phyloP scores from a whole-genome alignment of 2,329 filamentous ascomycete genomes.

The Teratosphaeria viscida region DNA sequence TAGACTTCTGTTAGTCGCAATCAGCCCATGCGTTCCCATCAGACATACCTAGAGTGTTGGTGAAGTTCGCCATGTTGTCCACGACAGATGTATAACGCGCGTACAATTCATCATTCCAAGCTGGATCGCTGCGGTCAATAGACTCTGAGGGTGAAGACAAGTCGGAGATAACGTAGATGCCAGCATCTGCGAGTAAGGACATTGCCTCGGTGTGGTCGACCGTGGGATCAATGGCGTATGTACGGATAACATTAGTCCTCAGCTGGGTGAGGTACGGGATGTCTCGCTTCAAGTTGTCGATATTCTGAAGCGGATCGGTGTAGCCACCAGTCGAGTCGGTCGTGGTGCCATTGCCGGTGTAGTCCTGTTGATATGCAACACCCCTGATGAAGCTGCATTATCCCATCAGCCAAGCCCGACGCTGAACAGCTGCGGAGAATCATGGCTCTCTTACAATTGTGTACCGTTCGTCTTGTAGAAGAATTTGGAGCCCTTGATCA shows the following conservation, averaged over 20 bases:
- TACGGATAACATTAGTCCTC: slow-evolving; percentile 85
- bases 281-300: slow-evolving; percentile 65
- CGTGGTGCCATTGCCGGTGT: slow-evolving; percentile 32
- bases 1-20: not conserved
- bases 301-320: slow-evolving; percentile 63
- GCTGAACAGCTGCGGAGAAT: not conserved
- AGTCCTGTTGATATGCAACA: slow-evolving; percentile 85
- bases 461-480: slow-evolving; percentile 76
- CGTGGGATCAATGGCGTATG: slow-evolving; percentile 80
- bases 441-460: slow-evolving; percentile 46
- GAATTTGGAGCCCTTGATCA: slow-evolving; percentile 76
- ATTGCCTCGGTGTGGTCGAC: slow-evolving; percentile 76
- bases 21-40: not conserved
- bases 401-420: slow-evolving; percentile 2
- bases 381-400: slow-evolving; percentile 65
- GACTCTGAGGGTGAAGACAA: slow-evolving; percentile 68
- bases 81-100: slow-evolving; percentile 74
- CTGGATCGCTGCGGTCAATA: slow-evolving; percentile 70
- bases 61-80: slow-evolving; percentile 69
- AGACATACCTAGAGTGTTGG: slow-evolving; percentile 61
- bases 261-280: slow-evolving; percentile 70
- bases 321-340: slow-evolving; percentile 43
- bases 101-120: slow-evolving; percentile 72
- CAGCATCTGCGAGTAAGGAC: slow-evolving; percentile 66
- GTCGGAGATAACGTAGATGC: slow-evolving; percentile 93